Evolutionary conservation across 768 basidiomycete genomes (phyloP).

Genomic region (Amanita muscaria): DNA sequence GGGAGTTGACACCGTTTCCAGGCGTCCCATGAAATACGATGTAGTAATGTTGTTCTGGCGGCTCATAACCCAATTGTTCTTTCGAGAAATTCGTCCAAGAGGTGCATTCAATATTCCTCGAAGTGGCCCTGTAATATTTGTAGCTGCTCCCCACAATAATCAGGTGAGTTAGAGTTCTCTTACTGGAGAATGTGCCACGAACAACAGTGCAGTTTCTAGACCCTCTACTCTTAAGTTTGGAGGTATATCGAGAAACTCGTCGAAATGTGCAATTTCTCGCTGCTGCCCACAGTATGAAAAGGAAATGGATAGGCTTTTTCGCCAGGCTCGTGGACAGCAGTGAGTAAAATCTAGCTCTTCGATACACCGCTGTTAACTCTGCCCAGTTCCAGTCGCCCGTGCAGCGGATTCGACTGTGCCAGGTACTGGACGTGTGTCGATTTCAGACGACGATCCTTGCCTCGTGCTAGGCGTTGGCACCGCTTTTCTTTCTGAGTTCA

Average conservation of each 20-base stretch:
- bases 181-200: constrained; percentile 1
- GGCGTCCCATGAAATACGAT: constrained; percentile 46
- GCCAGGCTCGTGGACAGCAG: constrained; percentile 82
- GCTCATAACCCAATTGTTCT: constrained; percentile 85
- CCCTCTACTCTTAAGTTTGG: constrained; percentile 73
- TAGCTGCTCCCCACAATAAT: constrained; percentile 88
- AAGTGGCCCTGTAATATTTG: constrained; percentile 88
- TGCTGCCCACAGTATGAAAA: constrained; percentile 82
- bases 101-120: constrained; percentile 92
- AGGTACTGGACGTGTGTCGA: constrained; percentile 62
- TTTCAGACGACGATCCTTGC: constrained; percentile 72
- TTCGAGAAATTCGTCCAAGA: constrained; percentile 89
- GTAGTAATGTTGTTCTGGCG: constrained; percentile 79
- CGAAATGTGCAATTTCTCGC: constrained; percentile 81
- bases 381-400: constrained; percentile 82
- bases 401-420: constrained; percentile 79
- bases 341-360: constrained; percentile 27
- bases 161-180: constrained; percentile 40
- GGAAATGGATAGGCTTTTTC: constrained; percentile 73
- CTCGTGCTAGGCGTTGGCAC: constrained; percentile 81
- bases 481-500: constrained; percentile 63
- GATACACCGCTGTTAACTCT: constrained; percentile 5
- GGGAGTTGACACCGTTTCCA: too few species aligned
- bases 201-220: constrained; percentile 69
- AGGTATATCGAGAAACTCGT: constrained; percentile 77